Evolutionary conservation across 352 stramenopile species (phyloP), one percentile per base, ranked within the genome.

Genomic region (Phytopythium oedochilum): DNA sequence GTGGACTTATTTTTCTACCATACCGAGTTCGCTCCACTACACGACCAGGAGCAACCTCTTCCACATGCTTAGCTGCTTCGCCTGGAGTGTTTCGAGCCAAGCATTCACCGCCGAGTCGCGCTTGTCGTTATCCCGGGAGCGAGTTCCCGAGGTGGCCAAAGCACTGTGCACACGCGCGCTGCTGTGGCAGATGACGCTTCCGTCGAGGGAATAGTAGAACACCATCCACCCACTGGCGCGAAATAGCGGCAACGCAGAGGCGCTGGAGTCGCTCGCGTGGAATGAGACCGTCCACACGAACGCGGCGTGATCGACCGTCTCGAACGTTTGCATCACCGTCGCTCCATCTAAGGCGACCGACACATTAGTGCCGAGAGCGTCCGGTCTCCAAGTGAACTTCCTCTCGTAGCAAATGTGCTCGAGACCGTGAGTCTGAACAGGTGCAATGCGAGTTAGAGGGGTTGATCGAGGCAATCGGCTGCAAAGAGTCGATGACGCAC

Each of bases 151-250:
- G 48, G 2, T 3, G 5, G 9, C 10, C 40, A 6, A 34, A 11
- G 23, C 14, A 6, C 15, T 31, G 25, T 54, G 48, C 10, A 54
- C 34, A 11, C 48, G 48, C 35, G 32, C 48, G 25, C 31, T 34
- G 31, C 12, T 44, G 20, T 18, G 23, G 31, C 48, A 43, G 20
- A 12, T 44, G n/a, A 54, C 48, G 17, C 3, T 15, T 1, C 48
- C 48, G 2, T 54, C 22, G 20, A 1, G 6, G 3, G n/a, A 38
- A 3, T 15, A 5, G n/a, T n/a, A n/a, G n/a, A 54, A 44, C 15
- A 32, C 34, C 48, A 54, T 43, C 48, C 48, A 54, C 12, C 48
- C 48, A 18, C 48, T 54, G 2, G 29, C 48, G n/a, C 48, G 48
- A 31, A 54, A 54, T 20, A 54, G 18, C 22, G 48, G 48, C 6